A percentile compares a stretch with the other conserved stretches of the same genome.
Conservation (phyloP, 2,329 filamentous ascomycete species). For the Fusarium aywerte region DNA sequence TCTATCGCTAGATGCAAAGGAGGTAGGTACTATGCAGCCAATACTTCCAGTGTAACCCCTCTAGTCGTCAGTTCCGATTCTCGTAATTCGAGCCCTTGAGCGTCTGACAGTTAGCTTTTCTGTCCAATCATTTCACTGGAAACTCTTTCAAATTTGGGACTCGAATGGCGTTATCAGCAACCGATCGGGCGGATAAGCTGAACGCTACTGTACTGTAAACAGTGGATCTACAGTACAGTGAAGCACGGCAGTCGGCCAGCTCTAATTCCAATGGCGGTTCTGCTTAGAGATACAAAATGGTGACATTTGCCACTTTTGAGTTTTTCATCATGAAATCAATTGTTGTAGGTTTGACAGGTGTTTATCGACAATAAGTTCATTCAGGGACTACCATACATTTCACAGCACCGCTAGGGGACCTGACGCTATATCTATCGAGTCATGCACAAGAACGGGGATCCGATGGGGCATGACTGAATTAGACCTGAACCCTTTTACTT, state of each 20-base stretch:
- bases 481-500: conserved; percentile 9
- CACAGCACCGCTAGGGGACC: conserved; percentile 7
- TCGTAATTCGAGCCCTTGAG: conserved; percentile 33
- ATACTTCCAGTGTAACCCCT: not conserved
- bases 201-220: conserved; percentile 18
- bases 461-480: conserved; percentile 26
- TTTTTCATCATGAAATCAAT: conserved; percentile 1
- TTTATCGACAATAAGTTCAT: not conserved
- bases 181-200: conserved; percentile 42
- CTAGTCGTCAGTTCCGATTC: not conserved
- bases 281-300: conserved; percentile 28
- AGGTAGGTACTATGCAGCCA: not conserved
- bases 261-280: conserved; percentile 16
- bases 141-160: conserved; percentile 41
- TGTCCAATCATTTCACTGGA: conserved; percentile 31
- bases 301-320: conserved; percentile 30
- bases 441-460: conserved; percentile 37
- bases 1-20: not conserved
- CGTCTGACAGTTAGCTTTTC: conserved; percentile 6
- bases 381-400: not conserved
- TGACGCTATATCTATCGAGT: conserved; percentile 16
- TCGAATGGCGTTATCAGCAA: conserved; percentile 45
- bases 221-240: conserved; percentile 27
- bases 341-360: not conserved
- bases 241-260: conserved; percentile 41